phyloP scores from a whole-genome alignment of 2,329 filamentous ascomycete genomes.

The Sporothrix variecibatus region DNA sequence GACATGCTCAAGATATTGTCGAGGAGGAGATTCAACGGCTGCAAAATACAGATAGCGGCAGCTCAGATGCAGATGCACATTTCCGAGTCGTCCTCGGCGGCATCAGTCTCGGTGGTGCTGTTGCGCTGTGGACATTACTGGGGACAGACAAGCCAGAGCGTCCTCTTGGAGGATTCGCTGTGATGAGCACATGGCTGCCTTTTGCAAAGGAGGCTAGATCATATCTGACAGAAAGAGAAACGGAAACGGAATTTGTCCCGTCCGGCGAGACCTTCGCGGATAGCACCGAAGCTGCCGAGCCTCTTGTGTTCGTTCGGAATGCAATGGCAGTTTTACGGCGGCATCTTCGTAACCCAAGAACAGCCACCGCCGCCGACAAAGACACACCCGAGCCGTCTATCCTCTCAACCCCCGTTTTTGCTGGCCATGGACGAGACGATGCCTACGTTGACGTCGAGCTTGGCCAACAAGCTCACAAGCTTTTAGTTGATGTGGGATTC shows the following conservation, averaged over 20 bases:
- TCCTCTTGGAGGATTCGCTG: constrained; percentile 24
- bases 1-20: constrained; percentile 39
- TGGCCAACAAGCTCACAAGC: background rate
- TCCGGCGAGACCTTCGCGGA: no score
- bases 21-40: constrained; percentile 37
- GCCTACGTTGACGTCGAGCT: constrained; percentile 25
- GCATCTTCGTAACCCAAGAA: background rate
- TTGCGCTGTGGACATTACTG: constrained; percentile 41
- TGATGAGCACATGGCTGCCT: constrained; percentile 26
- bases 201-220: constrained; percentile 12
- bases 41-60: background rate
- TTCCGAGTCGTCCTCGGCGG: constrained; percentile 45
- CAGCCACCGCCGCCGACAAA: background rate
- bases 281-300: background rate
- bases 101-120: constrained; percentile 50
- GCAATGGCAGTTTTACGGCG: background rate
- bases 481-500: constrained; percentile 19
- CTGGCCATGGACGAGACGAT: constrained; percentile 27
- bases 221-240: background rate
- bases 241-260: background rate
- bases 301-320: background rate
- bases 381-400: background rate
- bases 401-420: constrained; percentile 22
- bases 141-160: constrained; percentile 12
- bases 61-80: background rate